Base-by-base conservation (phyloP, 495 filamentous ascomycete genomes). In the Xylaria acuta region DNA sequence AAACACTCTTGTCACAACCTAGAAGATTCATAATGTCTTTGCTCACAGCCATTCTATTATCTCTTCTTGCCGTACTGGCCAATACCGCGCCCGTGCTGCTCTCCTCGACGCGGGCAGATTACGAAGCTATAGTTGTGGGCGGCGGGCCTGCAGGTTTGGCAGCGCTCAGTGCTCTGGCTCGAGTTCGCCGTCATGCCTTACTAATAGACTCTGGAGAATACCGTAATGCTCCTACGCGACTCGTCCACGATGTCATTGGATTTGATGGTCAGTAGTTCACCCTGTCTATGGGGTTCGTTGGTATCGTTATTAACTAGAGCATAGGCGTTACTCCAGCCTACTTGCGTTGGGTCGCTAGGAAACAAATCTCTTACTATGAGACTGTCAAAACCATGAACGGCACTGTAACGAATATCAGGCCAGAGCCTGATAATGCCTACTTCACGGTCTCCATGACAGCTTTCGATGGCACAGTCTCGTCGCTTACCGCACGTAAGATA, bases 231-330 rank as follows among this genome's bases (percentile, higher is more conserved):
- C 79, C 82, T 5, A 87, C 86, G 0, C 75, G 85, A 27, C 81
- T 86, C 54, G 86, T 88, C 85, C 88, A 90, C 76, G 87, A 89
- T 72, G 86, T 88, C 3, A 82, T 88, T 51, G 87, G 86, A 7
- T 88, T 86, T 70, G 88, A 89, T 71, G 86, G 87, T 89, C 72
- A 59, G 70, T 54, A 20, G 4, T 36, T 25, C 2, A 34, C 51
- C 59, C 18, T 20, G 20, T 3, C 51, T 12, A 20, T n/a, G 1
- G 20, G 36, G 56, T n/a, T 38, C 30, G 1, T 60, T 38, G 18
- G 6, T 18, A 56, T 27, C 25, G 27, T n/a, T 20, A 7, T 22
- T 60, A 9, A 60, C 18, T 69, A 7, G 22, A 47, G 1, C 14
- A 70, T 47, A 88, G 86, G 86, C 5, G 87, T 87, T 69, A 83